These are phyloP conservation scores for Zanthoxylum bungeanum DNA, from an alignment of 345 rosid species.

Conservation along the genomic window DNA sequence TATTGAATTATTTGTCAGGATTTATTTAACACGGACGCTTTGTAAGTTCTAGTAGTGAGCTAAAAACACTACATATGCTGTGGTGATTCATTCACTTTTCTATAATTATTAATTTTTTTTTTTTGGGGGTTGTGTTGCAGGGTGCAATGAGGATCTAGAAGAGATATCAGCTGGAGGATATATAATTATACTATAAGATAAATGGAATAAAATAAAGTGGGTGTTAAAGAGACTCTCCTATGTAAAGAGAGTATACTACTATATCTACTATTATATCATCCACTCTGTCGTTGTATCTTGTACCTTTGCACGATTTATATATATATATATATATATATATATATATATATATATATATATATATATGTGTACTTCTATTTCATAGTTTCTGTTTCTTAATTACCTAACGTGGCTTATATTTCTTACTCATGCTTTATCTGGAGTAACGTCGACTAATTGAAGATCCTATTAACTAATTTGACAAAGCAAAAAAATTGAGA, in stretches of 20 bases:
- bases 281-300: background rate
- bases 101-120: too few relatives aligned
- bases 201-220: background rate
- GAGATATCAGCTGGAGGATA: background rate
- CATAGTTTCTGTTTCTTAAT: background rate
- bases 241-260: background rate
- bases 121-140: background rate
- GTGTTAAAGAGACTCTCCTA: background rate
- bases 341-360: too few relatives aligned
- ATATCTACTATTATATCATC: background rate
- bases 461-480: too few relatives aligned
- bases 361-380: background rate
- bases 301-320: background rate
- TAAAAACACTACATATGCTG: too few relatives aligned
- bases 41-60: too few relatives aligned
- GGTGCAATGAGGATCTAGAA: background rate
- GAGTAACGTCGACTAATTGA: too few relatives aligned
- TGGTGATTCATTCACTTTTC: background rate
- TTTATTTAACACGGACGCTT: too few relatives aligned
- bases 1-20: too few relatives aligned
- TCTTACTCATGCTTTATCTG: too few relatives aligned
- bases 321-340: too few relatives aligned
- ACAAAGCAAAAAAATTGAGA: too few relatives aligned
- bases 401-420: background rate
- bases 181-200: background rate